Conservation (phyloP, 352 stramenopile species). For the Globisporangium okanoganense region DNA sequence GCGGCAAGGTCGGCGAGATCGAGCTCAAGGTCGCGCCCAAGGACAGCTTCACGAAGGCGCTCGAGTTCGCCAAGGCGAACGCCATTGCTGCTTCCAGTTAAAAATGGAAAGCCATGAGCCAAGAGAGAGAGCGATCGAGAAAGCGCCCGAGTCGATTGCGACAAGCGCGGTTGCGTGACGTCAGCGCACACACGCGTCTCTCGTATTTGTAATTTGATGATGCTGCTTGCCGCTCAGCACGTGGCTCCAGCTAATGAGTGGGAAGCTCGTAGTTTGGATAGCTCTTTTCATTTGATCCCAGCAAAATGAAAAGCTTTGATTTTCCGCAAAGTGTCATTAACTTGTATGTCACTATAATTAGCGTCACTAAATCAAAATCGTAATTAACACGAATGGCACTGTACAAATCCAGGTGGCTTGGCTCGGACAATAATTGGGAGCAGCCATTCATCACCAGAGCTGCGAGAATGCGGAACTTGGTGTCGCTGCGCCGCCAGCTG, state of each 20-base stretch:
- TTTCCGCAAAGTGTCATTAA: not conserved
- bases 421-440: not conserved
- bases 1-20: conserved; percentile 70
- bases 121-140: not conserved
- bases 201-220: conserved; percentile 4
- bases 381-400: not conserved
- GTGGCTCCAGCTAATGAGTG: not conserved
- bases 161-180: conserved; percentile 1
- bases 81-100: conserved; percentile 9
- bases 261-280: not conserved
- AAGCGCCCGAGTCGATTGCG: not conserved
- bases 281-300: not conserved
- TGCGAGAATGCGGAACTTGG: conserved; percentile 53
- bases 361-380: not conserved
- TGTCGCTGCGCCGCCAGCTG: conserved; percentile 41
- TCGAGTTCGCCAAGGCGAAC: conserved; percentile 48
- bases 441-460: conserved; percentile 9
- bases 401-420: not conserved
- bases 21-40: conserved; percentile 67
- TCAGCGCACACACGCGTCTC: not conserved
- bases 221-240: not conserved
- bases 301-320: not conserved
- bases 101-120: not conserved
- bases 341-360: not conserved
- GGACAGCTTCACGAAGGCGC: conserved; percentile 77